Evolutionary conservation across 306 rosid species (phyloP).

Genomic region (Pterocarpus macrocarpus): DNA sequence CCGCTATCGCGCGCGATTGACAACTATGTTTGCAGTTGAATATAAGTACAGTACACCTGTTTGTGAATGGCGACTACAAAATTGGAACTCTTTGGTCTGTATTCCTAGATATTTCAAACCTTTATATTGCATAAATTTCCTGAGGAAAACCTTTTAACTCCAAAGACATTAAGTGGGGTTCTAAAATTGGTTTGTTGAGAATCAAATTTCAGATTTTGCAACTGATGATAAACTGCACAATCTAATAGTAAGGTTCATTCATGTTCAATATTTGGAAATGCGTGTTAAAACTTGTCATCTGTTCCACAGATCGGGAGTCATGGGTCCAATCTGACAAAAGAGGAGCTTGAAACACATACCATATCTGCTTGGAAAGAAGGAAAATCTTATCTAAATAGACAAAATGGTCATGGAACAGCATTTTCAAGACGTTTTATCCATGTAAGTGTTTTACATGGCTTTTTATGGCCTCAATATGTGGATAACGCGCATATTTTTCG

Average conservation of each 20-base stretch:
- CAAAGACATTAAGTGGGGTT: conserved; percentile 20
- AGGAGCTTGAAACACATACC: conserved; percentile 98
- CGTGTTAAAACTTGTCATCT: conserved; percentile 44
- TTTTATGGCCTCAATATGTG: conserved; percentile 18
- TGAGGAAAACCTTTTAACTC: conserved; percentile 1
- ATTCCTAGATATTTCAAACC: background rate
- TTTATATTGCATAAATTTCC: conserved; percentile 12
- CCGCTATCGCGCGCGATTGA: no score
- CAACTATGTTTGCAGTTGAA: conserved; percentile 16
- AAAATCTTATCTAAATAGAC: conserved; percentile 72
- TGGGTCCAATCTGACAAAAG: conserved; percentile 95
- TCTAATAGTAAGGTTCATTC: conserved; percentile 23
- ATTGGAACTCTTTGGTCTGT: background rate
- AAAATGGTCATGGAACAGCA: conserved; percentile 68
- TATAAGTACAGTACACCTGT: conserved; percentile 24
- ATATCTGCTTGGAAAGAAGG: conserved; percentile 99
- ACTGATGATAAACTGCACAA: conserved; percentile 20
- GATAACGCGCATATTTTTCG: background rate
- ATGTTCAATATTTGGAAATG: conserved; percentile 18
- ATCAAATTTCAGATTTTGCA: conserved; percentile 34
- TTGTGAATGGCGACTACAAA: conserved; percentile 12
- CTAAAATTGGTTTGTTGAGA: conserved; percentile 35
- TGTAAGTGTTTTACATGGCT: conserved; percentile 64
- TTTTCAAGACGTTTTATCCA: conserved; percentile 71
- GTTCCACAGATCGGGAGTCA: conserved; percentile 87